A percentile compares a stretch with the other conserved stretches of the same genome.
Evolutionary conservation across 2,329 filamentous ascomycete species (phyloP).

Genomic region (Sclerotinia minor): DNA sequence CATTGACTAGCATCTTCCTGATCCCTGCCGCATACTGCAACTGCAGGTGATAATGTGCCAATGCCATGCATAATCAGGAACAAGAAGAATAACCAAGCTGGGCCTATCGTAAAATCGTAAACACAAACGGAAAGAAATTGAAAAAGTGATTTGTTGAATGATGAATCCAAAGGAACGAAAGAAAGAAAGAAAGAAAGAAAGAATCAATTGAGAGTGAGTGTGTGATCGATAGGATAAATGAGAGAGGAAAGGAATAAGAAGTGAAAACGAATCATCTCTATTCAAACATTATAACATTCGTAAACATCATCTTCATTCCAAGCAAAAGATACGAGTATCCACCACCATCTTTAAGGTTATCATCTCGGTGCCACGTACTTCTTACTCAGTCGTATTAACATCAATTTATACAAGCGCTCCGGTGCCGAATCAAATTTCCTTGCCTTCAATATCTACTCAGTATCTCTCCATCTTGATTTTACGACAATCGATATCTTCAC

Average conservation of each 20-base stretch:
- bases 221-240: not conserved
- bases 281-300: too few species aligned
- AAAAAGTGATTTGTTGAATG: not conserved
- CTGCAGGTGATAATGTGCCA: slow-evolving; percentile 2
- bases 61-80: slow-evolving; percentile 1
- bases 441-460: not conserved
- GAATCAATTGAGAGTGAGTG: too few species aligned
- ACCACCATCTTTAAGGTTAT: not conserved
- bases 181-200: not conserved
- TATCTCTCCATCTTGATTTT: not conserved
- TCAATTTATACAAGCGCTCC: not conserved
- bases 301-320: not conserved
- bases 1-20: not conserved
- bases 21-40: not conserved
- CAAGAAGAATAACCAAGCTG: not conserved
- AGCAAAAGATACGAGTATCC: not conserved
- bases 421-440: not conserved
- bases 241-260: too few species aligned
- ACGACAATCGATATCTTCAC: not conserved
- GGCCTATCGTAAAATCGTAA: not conserved
- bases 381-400: not conserved
- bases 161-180: not conserved
- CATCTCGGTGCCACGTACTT: not conserved
- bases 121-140: not conserved
- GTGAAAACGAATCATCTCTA: not conserved